Evolutionary conservation across 2,329 filamentous ascomycete species (phyloP), one percentile per base, ranked within the genome.

Genomic region (Penicillium decumbens): DNA sequence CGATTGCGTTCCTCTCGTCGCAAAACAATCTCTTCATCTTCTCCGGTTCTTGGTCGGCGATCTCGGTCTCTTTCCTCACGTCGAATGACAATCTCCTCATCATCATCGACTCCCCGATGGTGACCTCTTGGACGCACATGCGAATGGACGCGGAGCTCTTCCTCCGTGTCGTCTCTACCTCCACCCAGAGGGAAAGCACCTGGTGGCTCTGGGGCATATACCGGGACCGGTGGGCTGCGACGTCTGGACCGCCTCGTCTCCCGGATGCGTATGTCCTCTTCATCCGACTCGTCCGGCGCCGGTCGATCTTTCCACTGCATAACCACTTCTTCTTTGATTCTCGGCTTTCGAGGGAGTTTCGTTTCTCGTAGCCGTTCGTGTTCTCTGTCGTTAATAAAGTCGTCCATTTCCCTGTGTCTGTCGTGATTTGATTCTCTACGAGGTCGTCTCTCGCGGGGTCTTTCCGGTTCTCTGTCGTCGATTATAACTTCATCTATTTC

Each of bases 31-130:
- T 40, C 38, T 27, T 24, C 24, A 6, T 27, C 38, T 13, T 27
- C 23, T n/a, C n/a, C 23, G 10, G 23, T 15, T 27, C 38, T 25
- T 24, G 13, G 23, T 24, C 38, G 38, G 20, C 23, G 38, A 24
- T 40, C 23, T n/a, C 23, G 23, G 7, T 40, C 38, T n/a, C 23
- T 24, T 27, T 40, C 38, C 9, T 40, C 12, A 6, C 23, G 38
- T 25, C 38, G 38, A 40, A 40, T 40, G 38, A 40, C 24, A 10
- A 40, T 40, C 23, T 40, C 38, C 12, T 40, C 38, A 32, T 70
- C 64, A 41, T 68, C 65, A 13, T 64, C 58, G 6, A 66, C 59
- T 12, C 57, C 51, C 3, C 27, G 45, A 23, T 54, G 54, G 18
- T 53, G 53, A 43, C 50, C 46, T 32, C 46, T 43, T 15, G 56